phyloP scores from a whole-genome alignment of 169 alveolate genomes.

The Plasmodium malariae region DNA sequence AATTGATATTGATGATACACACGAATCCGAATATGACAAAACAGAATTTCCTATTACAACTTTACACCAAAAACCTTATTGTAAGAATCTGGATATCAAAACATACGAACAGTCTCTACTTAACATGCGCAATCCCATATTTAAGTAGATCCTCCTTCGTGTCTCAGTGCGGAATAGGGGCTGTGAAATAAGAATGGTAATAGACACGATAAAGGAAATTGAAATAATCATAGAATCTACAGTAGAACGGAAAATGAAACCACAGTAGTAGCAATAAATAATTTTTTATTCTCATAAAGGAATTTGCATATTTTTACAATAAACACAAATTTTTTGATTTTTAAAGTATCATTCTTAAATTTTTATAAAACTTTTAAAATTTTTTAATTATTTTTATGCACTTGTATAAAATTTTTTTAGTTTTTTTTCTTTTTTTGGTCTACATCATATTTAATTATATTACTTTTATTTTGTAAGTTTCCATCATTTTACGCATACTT shows the following conservation, averaged over 20 bases:
- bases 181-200: not conserved
- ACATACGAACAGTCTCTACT: conserved; percentile 62
- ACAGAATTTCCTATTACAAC: conserved; percentile 20
- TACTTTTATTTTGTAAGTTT: too few species aligned
- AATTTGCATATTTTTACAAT: not conserved
- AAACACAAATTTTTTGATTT: not conserved
- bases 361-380: not conserved
- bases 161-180: not conserved
- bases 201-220: too few species aligned
- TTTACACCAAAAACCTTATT: conserved; percentile 36
- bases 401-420: not conserved
- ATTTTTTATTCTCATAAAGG: not conserved
- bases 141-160: conserved; percentile 16
- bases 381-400: not conserved
- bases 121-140: conserved; percentile 56
- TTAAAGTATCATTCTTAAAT: not conserved
- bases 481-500: too few species aligned
- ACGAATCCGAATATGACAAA: conserved; percentile 50
- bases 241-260: too few species aligned
- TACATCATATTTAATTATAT: too few species aligned
- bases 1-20: conserved; percentile 66
- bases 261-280: too few species aligned
- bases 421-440: too few species aligned
- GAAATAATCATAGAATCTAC: too few species aligned
- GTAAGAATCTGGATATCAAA: conserved; percentile 61